Conservation (phyloP, 1,139 yeast species). For the Suhomyces bolitotheri region DNA sequence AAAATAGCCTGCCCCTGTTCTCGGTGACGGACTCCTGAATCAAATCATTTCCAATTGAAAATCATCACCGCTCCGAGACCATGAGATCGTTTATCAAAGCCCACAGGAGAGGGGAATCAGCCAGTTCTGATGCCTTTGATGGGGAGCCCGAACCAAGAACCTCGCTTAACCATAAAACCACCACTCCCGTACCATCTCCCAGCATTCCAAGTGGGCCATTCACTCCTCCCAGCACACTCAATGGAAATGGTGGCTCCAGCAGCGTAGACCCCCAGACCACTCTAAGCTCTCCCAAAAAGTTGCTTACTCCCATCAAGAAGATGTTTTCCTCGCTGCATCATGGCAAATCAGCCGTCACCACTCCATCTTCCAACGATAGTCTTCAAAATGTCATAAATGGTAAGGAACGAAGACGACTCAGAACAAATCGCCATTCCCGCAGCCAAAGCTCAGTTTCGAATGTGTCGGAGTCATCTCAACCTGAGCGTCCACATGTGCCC, state of each 20-base stretch:
- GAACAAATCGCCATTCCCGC: constrained; percentile 9
- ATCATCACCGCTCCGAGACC: too few species aligned
- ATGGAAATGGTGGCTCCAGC: constrained; percentile 3
- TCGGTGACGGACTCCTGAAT: too few species aligned
- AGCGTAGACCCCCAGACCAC: constrained; percentile 7
- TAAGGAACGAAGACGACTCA: constrained; percentile 5
- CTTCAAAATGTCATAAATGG: constrained; percentile 16
- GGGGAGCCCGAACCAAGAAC: constrained; percentile 10
- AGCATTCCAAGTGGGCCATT: constrained; percentile 20
- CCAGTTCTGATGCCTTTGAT: constrained; percentile 14
- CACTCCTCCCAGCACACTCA: constrained; percentile 23
- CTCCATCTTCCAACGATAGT: constrained; percentile 18
- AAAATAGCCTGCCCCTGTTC: too few species aligned
- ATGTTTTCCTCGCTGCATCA: constrained; percentile 32
- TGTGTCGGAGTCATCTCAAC: constrained; percentile 12
- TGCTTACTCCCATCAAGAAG: constrained; percentile 45
- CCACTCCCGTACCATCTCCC: constrained; percentile 20
- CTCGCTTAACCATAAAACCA: constrained; percentile 12
- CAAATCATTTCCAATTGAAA: too few species aligned
- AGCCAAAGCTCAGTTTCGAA: constrained; percentile 14
- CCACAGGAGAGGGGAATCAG: constrained; percentile 32
- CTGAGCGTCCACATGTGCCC: not conserved
- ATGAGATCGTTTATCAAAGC: constrained; percentile 53
- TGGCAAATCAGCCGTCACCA: constrained; percentile 14
- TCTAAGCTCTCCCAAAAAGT: constrained; percentile 43